phyloP scores from a whole-genome alignment of 2,329 filamentous ascomycete species.

The Nannizzia gypsea region DNA sequence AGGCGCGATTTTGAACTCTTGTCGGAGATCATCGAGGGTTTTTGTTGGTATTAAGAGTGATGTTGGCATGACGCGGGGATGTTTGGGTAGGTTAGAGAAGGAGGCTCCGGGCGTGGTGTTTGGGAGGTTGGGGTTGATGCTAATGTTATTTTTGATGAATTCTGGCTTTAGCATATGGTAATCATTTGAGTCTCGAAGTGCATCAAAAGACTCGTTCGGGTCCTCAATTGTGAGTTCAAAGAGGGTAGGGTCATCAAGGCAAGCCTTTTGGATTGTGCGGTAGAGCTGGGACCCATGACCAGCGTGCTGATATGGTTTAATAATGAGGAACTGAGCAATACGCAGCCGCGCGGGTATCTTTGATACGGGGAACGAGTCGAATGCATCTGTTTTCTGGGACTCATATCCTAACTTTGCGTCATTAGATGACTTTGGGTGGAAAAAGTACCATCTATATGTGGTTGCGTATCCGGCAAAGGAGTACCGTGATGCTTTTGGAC shows the following conservation, averaged over 20 bases:
- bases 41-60: conserved; percentile 43
- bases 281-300: conserved; percentile 76
- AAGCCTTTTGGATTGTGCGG: conserved; percentile 60
- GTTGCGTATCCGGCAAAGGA: conserved; percentile 81
- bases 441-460: conserved; percentile 70
- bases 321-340: conserved; percentile 84
- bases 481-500: conserved; percentile 49
- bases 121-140: conserved; percentile 35
- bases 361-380: conserved; percentile 36
- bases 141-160: conserved; percentile 37
- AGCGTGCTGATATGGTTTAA: conserved; percentile 73
- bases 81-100: conserved; percentile 17
- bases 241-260: conserved; percentile 55
- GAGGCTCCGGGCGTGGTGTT: conserved; percentile 16
- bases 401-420: conserved; percentile 19
- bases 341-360: conserved; percentile 64
- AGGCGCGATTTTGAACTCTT: conserved; percentile 45
- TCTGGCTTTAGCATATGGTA: conserved; percentile 44
- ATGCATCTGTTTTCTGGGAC: conserved; percentile 35
- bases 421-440: conserved; percentile 40
- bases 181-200: conserved; percentile 52
- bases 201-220: conserved; percentile 61
- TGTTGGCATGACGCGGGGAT: conserved; percentile 36
- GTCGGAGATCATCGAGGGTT: conserved; percentile 39
- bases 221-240: conserved; percentile 87